phyloP scores from a whole-genome alignment of 129 eudicot species.

The Heracleum sosnowskyi region DNA sequence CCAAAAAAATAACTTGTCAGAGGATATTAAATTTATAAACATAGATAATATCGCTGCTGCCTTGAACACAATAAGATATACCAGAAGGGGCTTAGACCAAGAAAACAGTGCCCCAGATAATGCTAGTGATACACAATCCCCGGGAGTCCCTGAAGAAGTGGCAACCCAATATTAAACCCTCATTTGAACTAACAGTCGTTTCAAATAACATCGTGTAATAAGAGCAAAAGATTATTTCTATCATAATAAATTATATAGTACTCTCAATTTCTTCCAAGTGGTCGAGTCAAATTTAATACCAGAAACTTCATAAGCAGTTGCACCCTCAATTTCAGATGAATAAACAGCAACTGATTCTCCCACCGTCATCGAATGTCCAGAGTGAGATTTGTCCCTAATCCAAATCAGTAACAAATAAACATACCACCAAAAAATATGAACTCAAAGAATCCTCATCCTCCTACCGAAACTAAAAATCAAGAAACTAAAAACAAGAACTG shows the following conservation, averaged over 20 bases:
- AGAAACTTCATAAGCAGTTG: constrained; percentile 82
- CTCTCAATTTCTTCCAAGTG: no score
- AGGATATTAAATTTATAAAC: neutral
- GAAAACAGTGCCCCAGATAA: constrained; percentile 89
- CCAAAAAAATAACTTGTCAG: constrained; percentile 2
- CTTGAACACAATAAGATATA: neutral
- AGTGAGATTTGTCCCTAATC: constrained; percentile 60
- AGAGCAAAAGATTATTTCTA: neutral
- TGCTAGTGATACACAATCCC: constrained; percentile 89
- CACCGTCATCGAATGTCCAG: constrained; percentile 73
- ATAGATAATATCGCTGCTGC: neutral
- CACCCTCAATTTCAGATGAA: constrained; percentile 60
- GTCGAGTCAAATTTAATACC: constrained; percentile 31
- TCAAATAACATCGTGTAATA: neutral
- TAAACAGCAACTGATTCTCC: constrained; percentile 63
- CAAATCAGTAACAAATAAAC: constrained; percentile 9
- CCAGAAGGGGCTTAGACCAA: constrained; percentile 89
- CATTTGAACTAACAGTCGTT: no score
- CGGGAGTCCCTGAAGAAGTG: constrained; percentile 68
- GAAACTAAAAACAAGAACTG: no score
- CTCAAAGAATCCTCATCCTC: no score
- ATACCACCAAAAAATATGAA: no score
- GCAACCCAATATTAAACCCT: neutral
- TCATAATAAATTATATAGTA: neutral
- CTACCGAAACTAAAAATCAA: no score